Evolutionary conservation across 2,329 filamentous ascomycete species (phyloP).

Genomic region (Zymoseptoria passerinii): DNA sequence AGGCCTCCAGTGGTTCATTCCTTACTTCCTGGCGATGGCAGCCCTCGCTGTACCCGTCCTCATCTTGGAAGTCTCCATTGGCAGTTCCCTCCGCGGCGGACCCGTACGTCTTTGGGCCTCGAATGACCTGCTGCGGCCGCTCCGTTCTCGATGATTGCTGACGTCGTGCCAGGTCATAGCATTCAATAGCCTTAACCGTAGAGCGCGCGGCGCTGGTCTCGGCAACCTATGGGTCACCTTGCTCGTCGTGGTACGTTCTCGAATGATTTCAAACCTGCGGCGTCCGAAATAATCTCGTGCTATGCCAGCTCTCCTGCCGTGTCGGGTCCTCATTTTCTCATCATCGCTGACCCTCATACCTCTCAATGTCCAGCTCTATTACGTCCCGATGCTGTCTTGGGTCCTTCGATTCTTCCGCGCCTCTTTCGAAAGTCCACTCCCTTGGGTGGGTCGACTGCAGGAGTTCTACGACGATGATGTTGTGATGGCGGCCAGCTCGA

Average conservation of each 20-base stretch:
- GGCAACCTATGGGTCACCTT: too few species aligned
- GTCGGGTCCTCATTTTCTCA: too few species aligned
- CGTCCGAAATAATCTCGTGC: too few species aligned
- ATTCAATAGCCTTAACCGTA: too few species aligned
- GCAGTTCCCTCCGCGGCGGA: slow-evolving; percentile 43
- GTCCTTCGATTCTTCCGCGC: slow-evolving; percentile 52
- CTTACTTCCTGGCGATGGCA: slow-evolving; percentile 48
- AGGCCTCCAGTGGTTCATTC: slow-evolving; percentile 52
- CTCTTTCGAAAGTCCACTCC: slow-evolving; percentile 48
- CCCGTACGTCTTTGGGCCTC: slow-evolving; percentile 34
- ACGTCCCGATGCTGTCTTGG: slow-evolving; percentile 50
- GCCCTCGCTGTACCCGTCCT: slow-evolving; percentile 49
- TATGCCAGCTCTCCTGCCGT: too few species aligned
- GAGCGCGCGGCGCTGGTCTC: too few species aligned
- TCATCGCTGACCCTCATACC: too few species aligned
- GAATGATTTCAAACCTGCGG: too few species aligned
- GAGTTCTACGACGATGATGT: slow-evolving; percentile 48
- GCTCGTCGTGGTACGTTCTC: too few species aligned
- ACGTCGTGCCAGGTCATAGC: slow-evolving; percentile 49
- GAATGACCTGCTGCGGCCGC: slow-evolving; percentile 47
- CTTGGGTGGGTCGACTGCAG: slow-evolving; percentile 44
- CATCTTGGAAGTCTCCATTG: slow-evolving; percentile 47
- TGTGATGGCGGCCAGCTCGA: slow-evolving; percentile 31
- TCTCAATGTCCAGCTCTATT: slow-evolving; percentile 36
- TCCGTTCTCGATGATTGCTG: slow-evolving; percentile 43